Percentiles rank a stretch among this genome's conserved stretches.
phyloP scores from a whole-genome alignment of 805 yeast species.

The Torulaspora gathmanii region DNA sequence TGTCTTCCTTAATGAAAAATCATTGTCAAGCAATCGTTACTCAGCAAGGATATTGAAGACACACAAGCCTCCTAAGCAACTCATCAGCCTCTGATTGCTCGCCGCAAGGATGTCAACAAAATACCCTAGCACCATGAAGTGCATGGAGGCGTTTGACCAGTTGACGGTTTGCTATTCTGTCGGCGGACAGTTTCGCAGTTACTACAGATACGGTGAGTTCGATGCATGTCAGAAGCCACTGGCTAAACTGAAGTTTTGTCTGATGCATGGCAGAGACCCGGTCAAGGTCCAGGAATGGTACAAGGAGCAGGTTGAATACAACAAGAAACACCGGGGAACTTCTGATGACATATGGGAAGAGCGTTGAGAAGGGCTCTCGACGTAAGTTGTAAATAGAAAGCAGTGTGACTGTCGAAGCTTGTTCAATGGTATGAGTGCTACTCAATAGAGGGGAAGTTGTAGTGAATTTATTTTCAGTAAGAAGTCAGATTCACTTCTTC shows the following conservation, averaged over 20 bases:
- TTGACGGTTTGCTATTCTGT: slow-evolving; percentile 79
- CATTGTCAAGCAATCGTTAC: background rate
- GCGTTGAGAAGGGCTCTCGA: slow-evolving; percentile 8
- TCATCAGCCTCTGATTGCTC: background rate
- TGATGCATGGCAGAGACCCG: slow-evolving; percentile 50
- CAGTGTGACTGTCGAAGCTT: no score
- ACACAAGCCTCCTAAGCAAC: background rate
- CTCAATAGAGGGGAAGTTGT: no score
- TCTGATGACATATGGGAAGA: slow-evolving; percentile 83
- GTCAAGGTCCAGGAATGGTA: slow-evolving; percentile 69
- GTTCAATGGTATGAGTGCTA: no score
- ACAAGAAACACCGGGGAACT: slow-evolving; percentile 61
- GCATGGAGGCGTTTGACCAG: slow-evolving; percentile 83
- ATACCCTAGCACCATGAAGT: slow-evolving; percentile 52
- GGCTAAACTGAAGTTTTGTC: slow-evolving; percentile 75
- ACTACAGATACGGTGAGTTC: slow-evolving; percentile 78
- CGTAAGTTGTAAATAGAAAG: no score
- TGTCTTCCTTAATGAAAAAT: background rate
- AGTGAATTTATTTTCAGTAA: no score
- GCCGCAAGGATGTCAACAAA: slow-evolving; percentile 17
- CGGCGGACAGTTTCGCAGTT: slow-evolving; percentile 83
- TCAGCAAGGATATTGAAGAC: background rate
- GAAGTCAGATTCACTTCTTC: background rate
- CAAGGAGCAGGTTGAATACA: slow-evolving; percentile 50
- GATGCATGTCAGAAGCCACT: slow-evolving; percentile 66